phyloP scores from a whole-genome alignment of 1,139 yeast species.

The Yamadazyma atmosphaerica region DNA sequence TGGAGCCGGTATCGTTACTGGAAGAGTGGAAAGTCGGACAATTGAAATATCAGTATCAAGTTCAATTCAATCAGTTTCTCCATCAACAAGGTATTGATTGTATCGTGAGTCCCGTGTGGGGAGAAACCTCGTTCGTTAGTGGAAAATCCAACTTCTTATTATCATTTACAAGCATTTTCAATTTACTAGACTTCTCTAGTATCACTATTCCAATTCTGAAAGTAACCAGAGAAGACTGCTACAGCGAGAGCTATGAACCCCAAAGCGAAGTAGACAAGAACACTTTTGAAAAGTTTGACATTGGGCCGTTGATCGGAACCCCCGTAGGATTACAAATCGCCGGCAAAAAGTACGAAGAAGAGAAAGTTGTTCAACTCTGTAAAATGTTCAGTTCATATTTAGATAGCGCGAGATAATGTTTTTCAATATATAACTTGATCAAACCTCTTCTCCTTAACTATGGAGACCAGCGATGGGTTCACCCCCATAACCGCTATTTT shows the following conservation, averaged over 20 bases:
- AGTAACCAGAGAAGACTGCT: conserved; percentile 31
- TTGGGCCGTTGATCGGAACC: conserved; percentile 24
- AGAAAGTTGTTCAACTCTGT: conserved; percentile 23
- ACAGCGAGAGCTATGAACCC: conserved; percentile 24
- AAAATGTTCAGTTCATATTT: conserved; percentile 4
- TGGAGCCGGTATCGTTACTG: conserved; percentile 39
- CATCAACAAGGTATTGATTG: conserved; percentile 57
- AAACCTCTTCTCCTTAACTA: too few relatives aligned
- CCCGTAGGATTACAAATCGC: conserved; percentile 30
- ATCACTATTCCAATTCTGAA: conserved; percentile 51
- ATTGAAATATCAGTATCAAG: conserved; percentile 49
- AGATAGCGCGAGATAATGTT: too few relatives aligned
- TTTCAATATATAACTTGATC: too few relatives aligned
- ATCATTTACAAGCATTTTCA: conserved; percentile 67
- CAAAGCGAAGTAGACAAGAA: conserved; percentile 35
- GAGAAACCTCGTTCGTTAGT: conserved; percentile 63
- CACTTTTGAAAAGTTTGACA: conserved; percentile 21
- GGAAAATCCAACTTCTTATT: conserved; percentile 54
- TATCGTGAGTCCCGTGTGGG: conserved; percentile 61
- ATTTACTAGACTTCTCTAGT: conserved; percentile 55
- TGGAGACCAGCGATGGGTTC: conserved; percentile 58
- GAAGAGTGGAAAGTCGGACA: conserved; percentile 46
- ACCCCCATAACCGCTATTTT: conserved; percentile 85
- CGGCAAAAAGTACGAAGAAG: conserved; percentile 29
- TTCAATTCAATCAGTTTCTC: conserved; percentile 48